A percentile compares a stretch with the other conserved stretches of the same genome.
Conservation (phyloP, 2,329 filamentous ascomycete species). For the Fusarium sp. region DNA sequence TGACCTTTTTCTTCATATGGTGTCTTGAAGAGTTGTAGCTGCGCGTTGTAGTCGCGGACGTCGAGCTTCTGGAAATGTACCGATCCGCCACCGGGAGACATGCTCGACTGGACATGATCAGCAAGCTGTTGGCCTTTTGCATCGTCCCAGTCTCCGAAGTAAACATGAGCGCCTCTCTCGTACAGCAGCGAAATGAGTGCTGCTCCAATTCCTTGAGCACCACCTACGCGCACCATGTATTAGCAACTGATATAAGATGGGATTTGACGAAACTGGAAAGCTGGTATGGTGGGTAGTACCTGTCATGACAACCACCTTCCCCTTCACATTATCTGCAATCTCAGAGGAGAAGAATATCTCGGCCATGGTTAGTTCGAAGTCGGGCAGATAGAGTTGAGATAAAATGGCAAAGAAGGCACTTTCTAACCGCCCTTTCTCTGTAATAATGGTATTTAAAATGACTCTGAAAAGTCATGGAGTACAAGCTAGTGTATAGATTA, state of each 20-base stretch:
- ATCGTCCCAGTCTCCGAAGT: no score
- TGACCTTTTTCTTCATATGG: not conserved
- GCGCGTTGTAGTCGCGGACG: not conserved
- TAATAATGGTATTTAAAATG: no score
- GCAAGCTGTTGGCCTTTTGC: no score
- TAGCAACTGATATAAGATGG: accelerated
- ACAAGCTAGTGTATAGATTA: no score
- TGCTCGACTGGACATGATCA: not conserved
- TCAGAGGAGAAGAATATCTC: not conserved
- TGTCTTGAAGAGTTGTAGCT: not conserved
- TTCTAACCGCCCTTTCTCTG: no score
- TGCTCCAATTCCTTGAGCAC: not conserved
- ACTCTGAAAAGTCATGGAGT: no score
- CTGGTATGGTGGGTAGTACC: not conserved
- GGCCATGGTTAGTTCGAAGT: not conserved
- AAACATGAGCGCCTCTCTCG: not conserved
- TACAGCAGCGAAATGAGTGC: not conserved
- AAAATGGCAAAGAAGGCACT: accelerated
- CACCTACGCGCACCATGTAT: accelerated
- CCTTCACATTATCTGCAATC: not conserved
- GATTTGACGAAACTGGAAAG: accelerated
- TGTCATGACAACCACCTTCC: not conserved
- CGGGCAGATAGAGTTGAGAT: accelerated
- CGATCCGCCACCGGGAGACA: not conserved
- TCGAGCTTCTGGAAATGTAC: not conserved